Evolutionary conservation across 345 rosid genomes (phyloP), one percentile per base, ranked within the genome.

Genomic region (Eucalyptus lansdowneana): DNA sequence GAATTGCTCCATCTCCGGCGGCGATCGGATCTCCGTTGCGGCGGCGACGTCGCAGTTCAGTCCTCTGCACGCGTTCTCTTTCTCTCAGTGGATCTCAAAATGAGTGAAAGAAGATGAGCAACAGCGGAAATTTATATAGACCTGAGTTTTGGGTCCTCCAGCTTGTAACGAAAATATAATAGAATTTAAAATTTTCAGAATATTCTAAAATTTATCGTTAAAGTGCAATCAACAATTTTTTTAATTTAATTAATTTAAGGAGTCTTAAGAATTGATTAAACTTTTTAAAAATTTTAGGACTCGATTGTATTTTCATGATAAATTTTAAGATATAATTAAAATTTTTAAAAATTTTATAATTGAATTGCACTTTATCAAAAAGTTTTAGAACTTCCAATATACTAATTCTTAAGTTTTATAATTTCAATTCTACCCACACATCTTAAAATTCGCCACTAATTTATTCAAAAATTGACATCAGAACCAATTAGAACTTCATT

Each of bases 1-100:
- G 93, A 98, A 98, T 87, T 94, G 92, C 88, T 97, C 99, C 99
- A 97, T 86, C 88, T 86, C 69, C 47, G 62, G 29, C 62, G 10
- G 67, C 13, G 62, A 50, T 37, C 83, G 47, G 8, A 76, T 37
- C 47, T 76, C 6, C 40, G 7, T 6, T 56, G 62, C 62, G 14
- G 14, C 47, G 47, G 24, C 83, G 27, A 37, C 45, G 45, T 37
- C 81, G 10, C 81, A 21, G 47, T 3, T 37, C 47, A 37, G 83
- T 76, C 81, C 83, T 37, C 83, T 11, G 83, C 47, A 6, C 81
- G 2, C 81, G 3, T 1, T 72, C 80, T 9, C 14, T 34, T 7
- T 31, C 42, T 67, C 80, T 31, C 24, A 3, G 2, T 0, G 3
- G 45, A 72, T 37, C 47, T 37, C 15, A 15, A 76, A 76, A 76